Conservation (phyloP, 371 early-diverging fungal species). For the Rhizopus delemar region DNA sequence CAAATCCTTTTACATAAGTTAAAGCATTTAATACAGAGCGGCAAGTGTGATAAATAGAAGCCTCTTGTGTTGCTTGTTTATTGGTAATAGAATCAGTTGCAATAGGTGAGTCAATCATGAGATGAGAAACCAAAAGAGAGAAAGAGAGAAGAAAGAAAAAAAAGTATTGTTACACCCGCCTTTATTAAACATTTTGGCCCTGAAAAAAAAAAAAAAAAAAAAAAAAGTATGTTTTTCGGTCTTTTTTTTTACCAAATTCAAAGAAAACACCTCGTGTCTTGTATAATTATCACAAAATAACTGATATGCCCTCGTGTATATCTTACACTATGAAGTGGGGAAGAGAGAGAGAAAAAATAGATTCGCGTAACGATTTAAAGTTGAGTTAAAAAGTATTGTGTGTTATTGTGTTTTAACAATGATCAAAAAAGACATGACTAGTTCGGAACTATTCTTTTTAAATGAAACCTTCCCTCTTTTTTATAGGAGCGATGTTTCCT, state of each 20-base stretch:
- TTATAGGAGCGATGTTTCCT: too few relatives aligned
- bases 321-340: too few relatives aligned
- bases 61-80: constrained; percentile 35
- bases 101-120: constrained; percentile 34
- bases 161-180: constrained; percentile 26
- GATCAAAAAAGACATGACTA: too few relatives aligned
- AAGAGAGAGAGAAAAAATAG: too few relatives aligned
- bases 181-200: constrained; percentile 14
- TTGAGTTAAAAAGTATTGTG: too few relatives aligned
- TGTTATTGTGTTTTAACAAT: too few relatives aligned
- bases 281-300: too few relatives aligned
- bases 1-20: constrained; percentile 60
- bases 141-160: constrained; percentile 4
- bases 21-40: constrained; percentile 60
- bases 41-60: constrained; percentile 70
- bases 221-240: not conserved
- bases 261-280: constrained; percentile 7
- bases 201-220: constrained; percentile 7
- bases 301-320: too few relatives aligned
- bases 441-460: too few relatives aligned
- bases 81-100: constrained; percentile 38
- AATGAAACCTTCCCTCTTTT: too few relatives aligned
- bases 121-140: constrained; percentile 3
- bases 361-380: too few relatives aligned
- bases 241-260: not conserved